Base-by-base conservation (phyloP, 352 stramenopile genomes). In the Phytophthora brassicae region DNA sequence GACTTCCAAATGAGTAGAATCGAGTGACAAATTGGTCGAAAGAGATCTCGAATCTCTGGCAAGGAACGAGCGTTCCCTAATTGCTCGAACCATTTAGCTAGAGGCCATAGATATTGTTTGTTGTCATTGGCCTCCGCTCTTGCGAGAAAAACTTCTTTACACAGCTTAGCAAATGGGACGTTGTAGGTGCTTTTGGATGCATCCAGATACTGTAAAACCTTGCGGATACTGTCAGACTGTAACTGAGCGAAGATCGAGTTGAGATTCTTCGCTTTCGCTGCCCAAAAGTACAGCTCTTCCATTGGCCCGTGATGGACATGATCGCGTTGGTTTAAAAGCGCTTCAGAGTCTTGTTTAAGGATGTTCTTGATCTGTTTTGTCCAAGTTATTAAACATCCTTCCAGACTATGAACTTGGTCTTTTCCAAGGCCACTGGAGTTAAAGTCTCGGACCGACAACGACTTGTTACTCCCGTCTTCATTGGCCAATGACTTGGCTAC, bases 331-430 rank as follows among this genome's bases (percentile, higher is more conserved):
- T 70, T 87, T 14, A 97, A 64, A 1, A 83, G 51, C 29, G 76
- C 70, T 56, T 97, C 91, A 1, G 91, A 84, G 52, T 97, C 90
- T 59, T 94, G 78, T 38, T 94, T 95, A 1, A 98, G 54, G 16
- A 98, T 94, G 61, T 92, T 91, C 57, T 97, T 97, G 64, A 98
- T 97, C 73, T 98, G 92, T 58, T 97, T 97, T 1, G 92, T 97
- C 92, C 92, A 98, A 1, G 86, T 97, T 55, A 98, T 98, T 0
- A 98, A 63, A 20, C 82, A 91, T 2, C 85, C 82, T 66, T 98
- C 92, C 2, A 98, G 76, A 1, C 80, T 77, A 47, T 96, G 88
- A 20, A 96, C 77, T 45, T 91, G 78, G 52, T 96, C 85, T 45
- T 94, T 96, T 22, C 84, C 63, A 13, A 85, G 64, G 11, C 57